Evolutionary conservation across 345 rosid genomes (phyloP).

Genomic region (Diplotaxis tenuifolia): DNA sequence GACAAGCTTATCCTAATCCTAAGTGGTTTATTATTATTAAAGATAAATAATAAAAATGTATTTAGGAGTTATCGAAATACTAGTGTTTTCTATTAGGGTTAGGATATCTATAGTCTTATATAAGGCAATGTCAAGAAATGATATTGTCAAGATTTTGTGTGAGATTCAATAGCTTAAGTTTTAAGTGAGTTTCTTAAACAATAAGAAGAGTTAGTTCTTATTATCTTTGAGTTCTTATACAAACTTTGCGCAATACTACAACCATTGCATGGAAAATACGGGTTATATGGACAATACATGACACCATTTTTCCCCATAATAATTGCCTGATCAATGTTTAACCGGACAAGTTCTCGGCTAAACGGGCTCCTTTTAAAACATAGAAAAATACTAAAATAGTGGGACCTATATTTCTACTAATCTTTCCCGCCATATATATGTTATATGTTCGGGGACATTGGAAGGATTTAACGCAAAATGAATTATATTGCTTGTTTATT

Average conservation of each 20-base stretch:
- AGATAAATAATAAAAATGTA: too few relatives aligned
- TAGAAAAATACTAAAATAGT: neutral
- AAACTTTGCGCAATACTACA: neutral
- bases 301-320: neutral
- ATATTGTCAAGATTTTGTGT: too few relatives aligned
- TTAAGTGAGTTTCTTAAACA: neutral
- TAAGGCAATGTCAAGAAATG: too few relatives aligned
- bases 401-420: constrained; percentile 3
- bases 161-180: neutral
- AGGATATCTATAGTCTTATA: too few relatives aligned
- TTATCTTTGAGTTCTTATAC: too few relatives aligned
- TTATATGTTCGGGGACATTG: neutral
- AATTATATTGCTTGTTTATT: neutral
- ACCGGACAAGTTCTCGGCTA: neutral
- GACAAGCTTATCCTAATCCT: too few relatives aligned
- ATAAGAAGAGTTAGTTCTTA: neutral
- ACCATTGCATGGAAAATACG: neutral
- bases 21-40: too few relatives aligned
- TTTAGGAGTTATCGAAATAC: too few relatives aligned
- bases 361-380: neutral
- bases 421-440: constrained; percentile 26
- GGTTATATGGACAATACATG: neutral
- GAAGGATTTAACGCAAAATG: neutral
- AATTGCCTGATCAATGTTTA: neutral
- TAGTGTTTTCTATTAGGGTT: too few relatives aligned